Percentiles rank a stretch among this genome's conserved stretches.
Conservation (phyloP, 169 alveolate species). For the Plasmodium chabaudi region DNA sequence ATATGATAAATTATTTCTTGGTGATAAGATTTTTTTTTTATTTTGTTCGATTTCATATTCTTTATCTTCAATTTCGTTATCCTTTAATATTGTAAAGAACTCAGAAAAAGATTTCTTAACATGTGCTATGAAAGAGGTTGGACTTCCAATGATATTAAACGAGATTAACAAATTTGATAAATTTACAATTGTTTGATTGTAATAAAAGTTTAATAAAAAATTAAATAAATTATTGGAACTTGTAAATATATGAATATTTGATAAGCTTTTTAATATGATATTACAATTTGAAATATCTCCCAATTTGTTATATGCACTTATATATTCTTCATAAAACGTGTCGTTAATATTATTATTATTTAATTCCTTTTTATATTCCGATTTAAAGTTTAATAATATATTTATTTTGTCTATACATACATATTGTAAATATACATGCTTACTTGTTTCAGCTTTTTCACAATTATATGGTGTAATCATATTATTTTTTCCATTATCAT, state of each 20-base stretch:
- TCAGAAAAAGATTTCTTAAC: slow-evolving; percentile 49
- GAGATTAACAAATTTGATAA: slow-evolving; percentile 35
- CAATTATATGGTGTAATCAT: too few relatives aligned
- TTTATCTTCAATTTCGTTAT: not conserved
- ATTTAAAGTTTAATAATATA: slow-evolving; percentile 38
- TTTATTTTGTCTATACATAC: slow-evolving; percentile 52
- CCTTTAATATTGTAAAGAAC: slow-evolving; percentile 27
- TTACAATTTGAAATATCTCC: slow-evolving; percentile 65
- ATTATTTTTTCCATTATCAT: not conserved
- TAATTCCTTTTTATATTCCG: slow-evolving; percentile 57
- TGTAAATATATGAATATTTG: slow-evolving; percentile 58
- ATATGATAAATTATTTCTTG: not conserved
- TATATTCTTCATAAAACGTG: slow-evolving; percentile 38
- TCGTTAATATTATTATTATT: slow-evolving; percentile 23
- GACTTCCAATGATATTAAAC: slow-evolving; percentile 62
- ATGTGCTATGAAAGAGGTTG: slow-evolving; percentile 55
- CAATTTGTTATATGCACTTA: slow-evolving; percentile 58
- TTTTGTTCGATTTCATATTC: not conserved
- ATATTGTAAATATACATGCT: slow-evolving; percentile 47
- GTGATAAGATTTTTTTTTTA: not conserved
- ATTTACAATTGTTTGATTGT: slow-evolving; percentile 50
- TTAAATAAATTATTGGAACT: slow-evolving; percentile 7
- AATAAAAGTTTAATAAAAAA: slow-evolving; percentile 33
- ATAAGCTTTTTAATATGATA: slow-evolving; percentile 35
- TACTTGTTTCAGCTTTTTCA: slow-evolving; percentile 25